Evolutionary conservation across 1,284 basidiomycete genomes (phyloP).

Genomic region (Ustilago sp.): DNA sequence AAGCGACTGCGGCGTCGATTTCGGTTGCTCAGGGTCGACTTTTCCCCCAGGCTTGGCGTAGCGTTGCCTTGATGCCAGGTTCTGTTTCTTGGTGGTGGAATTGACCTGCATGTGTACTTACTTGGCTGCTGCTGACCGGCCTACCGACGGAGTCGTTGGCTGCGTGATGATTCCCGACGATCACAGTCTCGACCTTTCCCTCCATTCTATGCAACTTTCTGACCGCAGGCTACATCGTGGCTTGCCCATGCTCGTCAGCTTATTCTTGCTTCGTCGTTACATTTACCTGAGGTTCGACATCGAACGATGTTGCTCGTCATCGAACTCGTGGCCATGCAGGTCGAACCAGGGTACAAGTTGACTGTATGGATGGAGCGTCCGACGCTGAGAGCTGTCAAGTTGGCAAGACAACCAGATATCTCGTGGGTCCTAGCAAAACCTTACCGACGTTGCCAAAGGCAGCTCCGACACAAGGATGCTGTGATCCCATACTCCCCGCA

Average conservation of each 20-base stretch:
- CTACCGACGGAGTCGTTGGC: slow-evolving; percentile 1
- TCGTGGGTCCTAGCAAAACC: neutral
- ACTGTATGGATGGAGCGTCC: neutral
- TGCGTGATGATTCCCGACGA: neutral
- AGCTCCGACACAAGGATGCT: neutral
- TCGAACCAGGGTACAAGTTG: neutral
- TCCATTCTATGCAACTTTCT: neutral
- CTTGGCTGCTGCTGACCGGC: neutral
- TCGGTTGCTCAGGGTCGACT: neutral
- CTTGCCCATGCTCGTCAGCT: slow-evolving; percentile 2
- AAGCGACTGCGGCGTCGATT: slow-evolving; percentile 1
- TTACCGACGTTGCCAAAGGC: slow-evolving; percentile 2
- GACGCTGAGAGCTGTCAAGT: neutral
- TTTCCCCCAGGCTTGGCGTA: neutral
- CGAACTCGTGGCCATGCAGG: neutral
- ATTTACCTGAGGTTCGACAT: neutral
- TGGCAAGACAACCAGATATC: neutral
- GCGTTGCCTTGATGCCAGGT: neutral
- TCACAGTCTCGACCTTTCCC: neutral
- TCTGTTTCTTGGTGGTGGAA: neutral
- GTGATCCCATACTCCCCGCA: neutral
- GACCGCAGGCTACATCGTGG: slow-evolving; percentile 1
- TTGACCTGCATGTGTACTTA: too few species aligned
- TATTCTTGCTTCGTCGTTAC: neutral
- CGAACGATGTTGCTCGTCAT: neutral